Percentiles rank a stretch among this genome's conserved stretches.
These are phyloP conservation scores for Aspergillus biplanus DNA, from an alignment of 495 filamentous ascomycete genomes.

Conservation along the genomic window DNA sequence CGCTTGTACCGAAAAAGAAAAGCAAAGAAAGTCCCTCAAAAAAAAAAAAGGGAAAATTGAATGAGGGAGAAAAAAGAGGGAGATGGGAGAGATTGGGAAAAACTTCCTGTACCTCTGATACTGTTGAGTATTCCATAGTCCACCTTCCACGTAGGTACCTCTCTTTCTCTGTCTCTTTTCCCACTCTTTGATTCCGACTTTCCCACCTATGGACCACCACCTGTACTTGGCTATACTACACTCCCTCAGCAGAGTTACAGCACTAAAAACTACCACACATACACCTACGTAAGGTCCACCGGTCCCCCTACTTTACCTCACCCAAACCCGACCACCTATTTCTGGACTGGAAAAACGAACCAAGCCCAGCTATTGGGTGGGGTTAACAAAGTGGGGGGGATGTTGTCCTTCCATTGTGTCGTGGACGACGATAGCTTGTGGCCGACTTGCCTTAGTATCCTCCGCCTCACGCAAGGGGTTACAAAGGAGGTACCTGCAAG, in stretches of 20 bases:
- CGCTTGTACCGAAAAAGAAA: too few relatives aligned
- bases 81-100: not conserved
- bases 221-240: not conserved
- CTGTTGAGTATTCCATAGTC: conserved; percentile 22
- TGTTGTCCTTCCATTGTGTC: conserved; percentile 14
- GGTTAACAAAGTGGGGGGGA: conserved; percentile 17
- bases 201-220: not conserved
- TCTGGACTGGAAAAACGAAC: not conserved
- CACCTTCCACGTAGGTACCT: conserved; percentile 7
- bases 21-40: not conserved
- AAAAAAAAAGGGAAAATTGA: not conserved
- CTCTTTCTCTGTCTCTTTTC: not conserved
- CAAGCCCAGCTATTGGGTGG: conserved; percentile 11
- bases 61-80: conserved; percentile 1
- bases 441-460: not conserved
- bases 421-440: conserved; percentile 21
- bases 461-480: conserved; percentile 33
- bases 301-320: not conserved
- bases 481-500: conserved; percentile 23
- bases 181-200: not conserved
- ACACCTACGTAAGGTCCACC: conserved; percentile 5
- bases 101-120: conserved; percentile 21
- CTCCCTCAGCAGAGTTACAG: not conserved
- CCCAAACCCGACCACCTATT: not conserved
- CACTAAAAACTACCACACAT: not conserved